phyloP scores from a whole-genome alignment of 108 stramenopile species.

The Conticribra guillardii region DNA sequence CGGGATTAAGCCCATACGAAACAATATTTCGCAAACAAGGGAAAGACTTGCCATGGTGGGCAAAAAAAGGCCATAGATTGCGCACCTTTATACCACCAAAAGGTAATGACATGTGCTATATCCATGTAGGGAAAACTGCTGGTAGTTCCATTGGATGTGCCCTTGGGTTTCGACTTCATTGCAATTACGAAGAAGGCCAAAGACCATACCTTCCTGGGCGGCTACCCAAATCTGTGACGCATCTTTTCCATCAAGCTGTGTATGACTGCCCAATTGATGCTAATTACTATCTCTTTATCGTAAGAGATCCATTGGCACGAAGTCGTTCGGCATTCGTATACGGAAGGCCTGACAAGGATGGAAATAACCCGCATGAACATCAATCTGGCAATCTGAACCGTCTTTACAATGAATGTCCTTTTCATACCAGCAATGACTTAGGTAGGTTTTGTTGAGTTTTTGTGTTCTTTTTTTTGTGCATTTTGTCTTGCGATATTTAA shows the following conservation, averaged over 20 bases:
- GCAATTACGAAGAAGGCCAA: neutral
- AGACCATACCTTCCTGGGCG: conserved; percentile 1
- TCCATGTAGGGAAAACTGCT: conserved; percentile 13
- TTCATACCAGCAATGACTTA: conserved; percentile 1
- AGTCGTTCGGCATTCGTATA: conserved; percentile 19
- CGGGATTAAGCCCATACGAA: neutral
- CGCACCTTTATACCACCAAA: neutral
- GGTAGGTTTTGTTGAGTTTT: too few relatives aligned
- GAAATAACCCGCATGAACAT: neutral
- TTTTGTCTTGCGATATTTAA: too few relatives aligned
- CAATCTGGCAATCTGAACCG: conserved; percentile 1
- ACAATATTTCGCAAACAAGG: neutral
- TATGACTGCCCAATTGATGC: conserved; percentile 31
- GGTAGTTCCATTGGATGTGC: conserved; percentile 10
- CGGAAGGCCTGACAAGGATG: conserved; percentile 7
- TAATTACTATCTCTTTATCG: conserved; percentile 23
- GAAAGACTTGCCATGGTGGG: neutral
- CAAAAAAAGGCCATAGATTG: neutral
- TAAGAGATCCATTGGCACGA: conserved; percentile 29
- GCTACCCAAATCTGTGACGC: conserved; percentile 17
- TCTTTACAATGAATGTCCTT: conserved; percentile 1
- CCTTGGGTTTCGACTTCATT: conserved; percentile 9
- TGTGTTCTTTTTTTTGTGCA: too few relatives aligned
- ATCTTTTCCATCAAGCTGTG: conserved; percentile 13
- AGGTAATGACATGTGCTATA: conserved; percentile 4